Conservation (phyloP, 129 eudicot species). For the Chrysanthemum lavandulifolium region DNA sequence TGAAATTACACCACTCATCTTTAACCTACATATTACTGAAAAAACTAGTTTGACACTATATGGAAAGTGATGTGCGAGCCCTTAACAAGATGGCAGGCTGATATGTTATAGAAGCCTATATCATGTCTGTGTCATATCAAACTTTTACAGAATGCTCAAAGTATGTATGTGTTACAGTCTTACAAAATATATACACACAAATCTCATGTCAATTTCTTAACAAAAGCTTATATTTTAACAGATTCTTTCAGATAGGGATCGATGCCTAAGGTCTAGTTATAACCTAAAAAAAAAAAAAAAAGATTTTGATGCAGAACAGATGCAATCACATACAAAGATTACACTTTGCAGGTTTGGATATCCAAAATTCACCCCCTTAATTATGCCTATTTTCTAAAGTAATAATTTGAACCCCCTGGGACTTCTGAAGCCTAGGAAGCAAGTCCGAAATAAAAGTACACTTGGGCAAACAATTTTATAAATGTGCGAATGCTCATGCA, state of each 20-base stretch:
- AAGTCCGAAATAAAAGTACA: background rate
- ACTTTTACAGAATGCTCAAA: slow-evolving; percentile 1
- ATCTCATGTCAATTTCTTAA: too few relatives aligned
- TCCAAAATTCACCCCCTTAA: background rate
- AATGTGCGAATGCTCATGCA: background rate
- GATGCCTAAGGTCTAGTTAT: too few relatives aligned
- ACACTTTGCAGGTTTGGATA: too few relatives aligned
- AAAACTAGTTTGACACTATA: background rate
- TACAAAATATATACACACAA: background rate
- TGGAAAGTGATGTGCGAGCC: background rate
- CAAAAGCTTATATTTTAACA: too few relatives aligned
- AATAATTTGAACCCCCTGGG: background rate
- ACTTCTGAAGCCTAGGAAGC: background rate
- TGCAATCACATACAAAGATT: too few relatives aligned
- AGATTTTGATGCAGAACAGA: too few relatives aligned
- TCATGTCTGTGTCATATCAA: background rate
- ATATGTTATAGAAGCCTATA: background rate
- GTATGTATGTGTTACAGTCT: background rate
- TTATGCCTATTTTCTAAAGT: background rate
- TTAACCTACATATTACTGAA: background rate
- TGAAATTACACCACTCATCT: background rate
- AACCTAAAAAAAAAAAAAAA: too few relatives aligned
- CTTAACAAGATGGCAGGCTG: background rate
- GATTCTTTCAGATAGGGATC: too few relatives aligned
- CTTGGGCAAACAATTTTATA: background rate